Evolutionary conservation across 257 asterid species (phyloP).

Genomic region (Scutellaria galericulata): DNA sequence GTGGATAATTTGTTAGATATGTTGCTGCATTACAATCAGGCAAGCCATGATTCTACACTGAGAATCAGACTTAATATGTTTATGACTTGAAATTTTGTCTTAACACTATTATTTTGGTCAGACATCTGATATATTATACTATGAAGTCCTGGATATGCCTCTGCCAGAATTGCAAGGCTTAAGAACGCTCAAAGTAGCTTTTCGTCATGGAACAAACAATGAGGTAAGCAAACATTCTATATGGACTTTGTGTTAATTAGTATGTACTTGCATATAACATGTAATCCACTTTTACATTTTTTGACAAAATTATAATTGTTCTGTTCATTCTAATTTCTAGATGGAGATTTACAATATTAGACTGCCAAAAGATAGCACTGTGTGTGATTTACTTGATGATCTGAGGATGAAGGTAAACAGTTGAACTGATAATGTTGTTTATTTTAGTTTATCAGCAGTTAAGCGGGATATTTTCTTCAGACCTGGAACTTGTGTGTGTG

Average conservation of each 20-base stretch:
- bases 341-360: slow-evolving; percentile 51
- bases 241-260: slow-evolving; percentile 26
- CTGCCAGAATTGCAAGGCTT: slow-evolving; percentile 66
- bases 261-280: slow-evolving; percentile 9
- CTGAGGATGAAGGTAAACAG: slow-evolving; percentile 53
- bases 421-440: slow-evolving; percentile 26
- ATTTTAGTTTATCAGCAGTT: slow-evolving; percentile 17
- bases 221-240: slow-evolving; percentile 42
- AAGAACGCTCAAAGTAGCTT: slow-evolving; percentile 65
- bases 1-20: slow-evolving; percentile 59
- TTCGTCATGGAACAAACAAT: slow-evolving; percentile 48
- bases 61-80: slow-evolving; percentile 22
- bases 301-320: slow-evolving; percentile 25
- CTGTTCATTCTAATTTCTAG: slow-evolving; percentile 33
- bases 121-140: slow-evolving; percentile 64
- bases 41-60: slow-evolving; percentile 27
- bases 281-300: slow-evolving; percentile 15
- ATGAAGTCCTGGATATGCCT: slow-evolving; percentile 70
- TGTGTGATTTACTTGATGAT: slow-evolving; percentile 59
- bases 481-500: slow-evolving; percentile 2
- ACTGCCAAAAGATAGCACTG: slow-evolving; percentile 59
- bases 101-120: slow-evolving; percentile 35
- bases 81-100: slow-evolving; percentile 30
- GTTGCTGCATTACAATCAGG: slow-evolving; percentile 65
- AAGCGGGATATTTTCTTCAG: slow-evolving; percentile 16